Evolutionary conservation across 208 protist species (phyloP), one percentile per base, ranked within the genome.

Genomic region (Leishmania martiniquensis): DNA sequence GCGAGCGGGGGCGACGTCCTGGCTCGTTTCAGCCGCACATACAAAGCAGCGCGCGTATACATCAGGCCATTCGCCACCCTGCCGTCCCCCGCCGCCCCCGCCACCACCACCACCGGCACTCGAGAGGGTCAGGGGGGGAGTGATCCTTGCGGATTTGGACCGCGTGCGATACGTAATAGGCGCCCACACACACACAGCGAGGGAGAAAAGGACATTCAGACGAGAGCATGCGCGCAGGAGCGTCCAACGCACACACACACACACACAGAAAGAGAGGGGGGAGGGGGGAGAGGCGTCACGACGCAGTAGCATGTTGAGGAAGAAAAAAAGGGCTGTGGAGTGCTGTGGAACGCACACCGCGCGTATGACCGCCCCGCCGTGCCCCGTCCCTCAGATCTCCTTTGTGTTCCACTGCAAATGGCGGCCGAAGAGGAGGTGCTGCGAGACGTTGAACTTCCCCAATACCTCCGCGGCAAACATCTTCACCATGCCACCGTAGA

Each of bases 401-500:
- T 87, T 84, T 25, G 89, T 86, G 76, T 86, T 85, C 90, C 92
- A 97, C 4, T 88, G 91, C 1, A 99, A 67, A 34, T 98, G 89
- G 5, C 76, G 60, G 32, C 97, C 96, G 75, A 99, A 99, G 6
- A 97, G 77, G 15, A 99, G 91, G 83, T 99, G 98, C 85, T 99
- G 97, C 62, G 98, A 91, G 0, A 99, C 96, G 45, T 98, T 98
- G 75, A 97, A 97, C 87, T 99, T 99, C 70, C 52, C 45, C 22
- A 99, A 85, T 54, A 99, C 97, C 85, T 99, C 98, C 32, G 81
- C 96, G 25, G 93, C 89, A 76, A 96, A 99, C 98, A 99, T 99
- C 77, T 99, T 99, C 32, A 98, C 79, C 89, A 99, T 93, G 17
- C 98, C 98, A 1, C 74, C 75, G 76, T 94, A 92, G 25, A 96